These are phyloP conservation scores for Rhipidocladum racemiflorum DNA, from an alignment of 176 grass and related monocot species.

Conservation along the genomic window DNA sequence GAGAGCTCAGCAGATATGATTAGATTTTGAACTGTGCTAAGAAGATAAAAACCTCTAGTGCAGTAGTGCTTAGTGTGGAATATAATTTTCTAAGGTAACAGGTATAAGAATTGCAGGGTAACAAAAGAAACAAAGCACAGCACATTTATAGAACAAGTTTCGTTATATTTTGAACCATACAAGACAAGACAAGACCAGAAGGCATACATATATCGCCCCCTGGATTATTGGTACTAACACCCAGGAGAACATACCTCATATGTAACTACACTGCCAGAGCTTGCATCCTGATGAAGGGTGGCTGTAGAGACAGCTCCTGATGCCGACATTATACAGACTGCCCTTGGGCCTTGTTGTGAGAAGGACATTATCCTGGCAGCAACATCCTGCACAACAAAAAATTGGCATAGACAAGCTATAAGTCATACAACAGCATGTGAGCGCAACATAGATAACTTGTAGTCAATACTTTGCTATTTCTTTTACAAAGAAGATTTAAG, in stretches of 20 bases:
- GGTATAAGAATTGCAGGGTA: not conserved
- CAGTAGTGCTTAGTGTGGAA: not conserved
- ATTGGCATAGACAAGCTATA: not conserved
- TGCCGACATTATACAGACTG: constrained; percentile 85
- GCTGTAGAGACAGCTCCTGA: constrained; percentile 68
- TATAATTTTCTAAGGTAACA: not conserved
- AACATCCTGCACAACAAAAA: constrained; percentile 54
- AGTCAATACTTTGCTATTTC: not conserved
- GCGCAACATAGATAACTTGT: not conserved
- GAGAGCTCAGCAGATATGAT: not conserved
- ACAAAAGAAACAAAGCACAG: not conserved
- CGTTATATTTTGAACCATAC: not conserved
- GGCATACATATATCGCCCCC: not conserved
- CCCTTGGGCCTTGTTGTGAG: constrained; percentile 82
- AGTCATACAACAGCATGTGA: not conserved
- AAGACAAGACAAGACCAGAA: not conserved
- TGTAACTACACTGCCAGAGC: constrained; percentile 61
- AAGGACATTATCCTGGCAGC: constrained; percentile 86
- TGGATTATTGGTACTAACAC: not conserved
- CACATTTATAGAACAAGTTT: not conserved
- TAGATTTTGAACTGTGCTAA: not conserved
- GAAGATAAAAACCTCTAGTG: not conserved
- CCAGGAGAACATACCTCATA: constrained; percentile 56
- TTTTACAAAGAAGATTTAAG: not conserved
- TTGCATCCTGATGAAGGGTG: constrained; percentile 70